Base-by-base conservation (phyloP, 2,329 filamentous ascomycete genomes). In the Neofusicoccum umdonicola region DNA sequence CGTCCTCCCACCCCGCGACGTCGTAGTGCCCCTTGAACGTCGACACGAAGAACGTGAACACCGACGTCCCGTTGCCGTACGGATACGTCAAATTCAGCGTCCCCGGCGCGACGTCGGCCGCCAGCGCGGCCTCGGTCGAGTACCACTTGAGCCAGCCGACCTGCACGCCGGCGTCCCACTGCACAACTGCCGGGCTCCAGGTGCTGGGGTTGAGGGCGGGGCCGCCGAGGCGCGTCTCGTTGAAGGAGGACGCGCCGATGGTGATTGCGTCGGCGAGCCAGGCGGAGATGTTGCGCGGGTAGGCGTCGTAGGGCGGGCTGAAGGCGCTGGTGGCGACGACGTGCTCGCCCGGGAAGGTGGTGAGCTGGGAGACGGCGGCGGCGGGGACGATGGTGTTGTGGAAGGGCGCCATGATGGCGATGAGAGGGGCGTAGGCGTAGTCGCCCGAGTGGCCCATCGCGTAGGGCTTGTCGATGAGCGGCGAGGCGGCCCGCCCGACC, bases 131-230 rank as follows among this genome's bases (percentile, higher is more conserved):
- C 64, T 82, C 77, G 0, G 76, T 78, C 0, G 80, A 74, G 64
- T 78, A 79, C n/a, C 78, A 71, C 63, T 52, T 73, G 12, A 75
- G 37, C 69, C 70, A 74, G 3, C 74, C 74, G 0, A 76, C 72
- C 41, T 58, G 72, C 0, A 68, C 70, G 15, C 67, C 66, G 0
- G 74, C 60, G 9, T 78, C 71, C 87, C 87, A 89, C 69, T 89
- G 87, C 0, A 85, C 80, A 5, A 88, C 82, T 0, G 84, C 83
- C 0, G 87, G 87, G 65, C 84, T 87, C 72, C 87, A 89, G 0
- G 83, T 80, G 6, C 72, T 78, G 4, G 80, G 80, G 48, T 83
- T 84, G 58, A 79, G 79, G 1, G 81, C 78, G 4, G 83, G 82
- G 0, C 87, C 87, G 9, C 86, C 87, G 5, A 87, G 72, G 1